Base-by-base conservation (phyloP, 257 asterid genomes). In the Solanum medicagineum region DNA sequence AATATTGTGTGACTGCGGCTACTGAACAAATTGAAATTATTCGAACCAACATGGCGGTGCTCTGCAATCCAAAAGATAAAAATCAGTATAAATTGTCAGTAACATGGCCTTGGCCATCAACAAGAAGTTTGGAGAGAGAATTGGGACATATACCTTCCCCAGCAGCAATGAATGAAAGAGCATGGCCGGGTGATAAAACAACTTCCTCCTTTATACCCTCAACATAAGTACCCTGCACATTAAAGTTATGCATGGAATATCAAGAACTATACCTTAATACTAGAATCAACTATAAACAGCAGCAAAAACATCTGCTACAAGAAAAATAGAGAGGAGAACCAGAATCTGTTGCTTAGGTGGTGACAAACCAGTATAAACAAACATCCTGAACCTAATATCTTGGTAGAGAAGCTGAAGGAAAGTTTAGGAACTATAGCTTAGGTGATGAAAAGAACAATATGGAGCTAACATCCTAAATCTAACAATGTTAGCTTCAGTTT, bases 1-100 rank as follows among this genome's bases (percentile, higher is more conserved):
- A 97, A 97, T 88, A 97, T 97, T 70, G 99, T 97, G 90, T 97
- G 99, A 87, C 99, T 97, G 49, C 99, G 99, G 94, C 99, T 97
- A 91, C 99, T 97, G 91, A 97, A 97, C 54, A 97, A 92, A 88
- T 97, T 97, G 87, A 94, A 97, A 90, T 97, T 97, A 89, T 97
- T 97, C 82, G 99, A 97, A 81, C 99, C 99, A 85, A 97, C 98
- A 57, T 97, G 99, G n/a, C 99, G 98, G 89, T 97, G 99, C 91
- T 97, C 99, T 97, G 99, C 90, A 88, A 88, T 87, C 26, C 85
- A 86, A 80, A 89, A 75, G 86, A 86, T 68, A 92, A 74, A 73
- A 81, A 59, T 26, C 10, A 83, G 44, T 42, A 80, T 22, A 54
- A 82, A 79, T 54, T 29, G 49, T 29, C 49, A 17, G 47, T 17